A percentile compares a stretch with the other conserved stretches of the same genome.
Evolutionary conservation across 2,329 filamentous ascomycete genomes (phyloP).

Genomic region (Sphaerulina musiva): DNA sequence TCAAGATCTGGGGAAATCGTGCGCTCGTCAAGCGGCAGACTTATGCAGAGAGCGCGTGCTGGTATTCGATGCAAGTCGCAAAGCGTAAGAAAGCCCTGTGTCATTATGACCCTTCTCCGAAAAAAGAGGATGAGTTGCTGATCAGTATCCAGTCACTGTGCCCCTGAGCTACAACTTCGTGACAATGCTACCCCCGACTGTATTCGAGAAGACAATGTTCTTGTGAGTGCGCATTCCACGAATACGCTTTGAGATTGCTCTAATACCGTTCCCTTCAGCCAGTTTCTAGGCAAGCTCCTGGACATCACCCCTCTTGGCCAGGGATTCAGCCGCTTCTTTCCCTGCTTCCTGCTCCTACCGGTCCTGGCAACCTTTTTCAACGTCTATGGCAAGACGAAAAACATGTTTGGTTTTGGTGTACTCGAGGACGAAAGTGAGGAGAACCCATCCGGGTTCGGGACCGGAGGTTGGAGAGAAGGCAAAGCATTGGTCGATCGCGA

Average conservation of each 20-base stretch:
- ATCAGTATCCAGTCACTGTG: constrained; percentile 58
- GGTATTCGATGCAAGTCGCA: constrained; percentile 90
- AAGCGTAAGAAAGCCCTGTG: constrained; percentile 42
- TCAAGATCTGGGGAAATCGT: constrained; percentile 95
- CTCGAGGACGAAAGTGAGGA: constrained; percentile 68
- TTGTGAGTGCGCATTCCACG: constrained; percentile 41
- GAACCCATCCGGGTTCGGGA: constrained; percentile 60
- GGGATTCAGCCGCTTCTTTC: constrained; percentile 84
- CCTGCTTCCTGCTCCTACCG: constrained; percentile 77
- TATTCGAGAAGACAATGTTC: constrained; percentile 75
- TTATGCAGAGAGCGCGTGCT: constrained; percentile 86
- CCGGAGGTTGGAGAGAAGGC: constrained; percentile 85
- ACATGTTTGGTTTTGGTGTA: constrained; percentile 70
- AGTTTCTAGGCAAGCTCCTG: constrained; percentile 76
- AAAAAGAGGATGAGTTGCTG: neutral
- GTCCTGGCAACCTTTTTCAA: constrained; percentile 83
- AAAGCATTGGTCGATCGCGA: constrained; percentile 85
- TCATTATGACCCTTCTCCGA: too few species aligned
- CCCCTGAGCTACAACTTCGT: constrained; percentile 95
- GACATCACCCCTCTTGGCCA: constrained; percentile 74
- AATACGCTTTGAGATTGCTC: neutral
- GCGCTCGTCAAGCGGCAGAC: constrained; percentile 87
- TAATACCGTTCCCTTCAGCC: constrained; percentile 19
- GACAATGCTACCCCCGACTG: constrained; percentile 68
- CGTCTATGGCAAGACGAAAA: constrained; percentile 74